Evolutionary conservation across 192 early-diverging fungal species (phyloP).

Genomic region (Dimargaris xerosporica): DNA sequence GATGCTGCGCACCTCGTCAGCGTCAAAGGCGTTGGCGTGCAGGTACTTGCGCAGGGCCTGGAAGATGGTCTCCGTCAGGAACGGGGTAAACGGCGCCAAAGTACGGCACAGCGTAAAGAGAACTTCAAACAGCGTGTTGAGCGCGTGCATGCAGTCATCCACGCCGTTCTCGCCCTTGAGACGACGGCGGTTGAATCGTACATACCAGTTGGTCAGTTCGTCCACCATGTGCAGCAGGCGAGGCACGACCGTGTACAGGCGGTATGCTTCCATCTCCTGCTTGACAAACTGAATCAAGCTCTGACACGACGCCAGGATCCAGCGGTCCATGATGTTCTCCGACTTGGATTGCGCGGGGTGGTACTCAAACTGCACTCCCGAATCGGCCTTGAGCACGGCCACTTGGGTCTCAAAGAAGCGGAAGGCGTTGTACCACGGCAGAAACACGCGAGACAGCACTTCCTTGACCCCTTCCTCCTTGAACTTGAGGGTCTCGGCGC

Average conservation of each 20-base stretch:
- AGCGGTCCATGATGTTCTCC: conserved; percentile 92
- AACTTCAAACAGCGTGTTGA: conserved; percentile 93
- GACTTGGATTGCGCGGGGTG: conserved; percentile 50
- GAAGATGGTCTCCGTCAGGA: conserved; percentile 95
- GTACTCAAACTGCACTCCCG: conserved; percentile 59
- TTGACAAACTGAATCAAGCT: conserved; percentile 83
- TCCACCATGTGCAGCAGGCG: conserved; percentile 80
- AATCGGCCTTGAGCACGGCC: conserved; percentile 71
- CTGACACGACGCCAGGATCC: conserved; percentile 93
- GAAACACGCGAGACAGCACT: conserved; percentile 78
- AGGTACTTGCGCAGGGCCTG: conserved; percentile 73
- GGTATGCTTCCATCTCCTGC: conserved; percentile 88
- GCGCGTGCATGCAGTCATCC: conserved; percentile 69
- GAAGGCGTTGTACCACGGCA: conserved; percentile 99
- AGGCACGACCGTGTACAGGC: conserved; percentile 95
- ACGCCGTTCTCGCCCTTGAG: conserved; percentile 89
- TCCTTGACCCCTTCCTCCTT: conserved; percentile 97
- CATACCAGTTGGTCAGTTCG: conserved; percentile 96
- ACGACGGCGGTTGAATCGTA: conserved; percentile 93
- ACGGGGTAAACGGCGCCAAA: conserved; percentile 97
- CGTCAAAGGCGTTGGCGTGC: conserved; percentile 31
- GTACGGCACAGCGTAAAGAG: conserved; percentile 73
- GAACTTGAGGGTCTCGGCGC: conserved; percentile 88
- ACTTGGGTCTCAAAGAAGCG: conserved; percentile 91
- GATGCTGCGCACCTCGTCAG: conserved; percentile 66